Percentiles rank a stretch among this genome's conserved stretches.
These are phyloP conservation scores for Wickerhamiella azymoides DNA, from an alignment of 805 yeast species.

Conservation along the genomic window DNA sequence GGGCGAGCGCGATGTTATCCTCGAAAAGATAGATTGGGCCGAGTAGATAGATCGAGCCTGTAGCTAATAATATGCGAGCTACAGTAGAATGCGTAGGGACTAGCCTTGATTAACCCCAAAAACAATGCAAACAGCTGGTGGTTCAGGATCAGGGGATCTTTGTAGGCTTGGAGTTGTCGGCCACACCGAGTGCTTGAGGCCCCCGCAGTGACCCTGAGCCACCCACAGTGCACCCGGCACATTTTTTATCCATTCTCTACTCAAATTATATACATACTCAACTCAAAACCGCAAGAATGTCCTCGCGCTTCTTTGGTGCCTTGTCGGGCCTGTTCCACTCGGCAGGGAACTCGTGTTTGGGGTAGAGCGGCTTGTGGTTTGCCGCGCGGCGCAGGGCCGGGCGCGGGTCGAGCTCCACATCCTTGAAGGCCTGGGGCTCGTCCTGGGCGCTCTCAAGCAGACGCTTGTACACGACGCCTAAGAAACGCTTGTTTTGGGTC, in stretches of 20 bases:
- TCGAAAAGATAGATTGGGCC: constrained; percentile 16
- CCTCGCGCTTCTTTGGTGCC: constrained; percentile 39
- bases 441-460: constrained; percentile 55
- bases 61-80: no score
- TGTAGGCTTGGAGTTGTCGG: no score
- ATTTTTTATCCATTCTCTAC: no score
- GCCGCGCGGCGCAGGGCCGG: constrained; percentile 39
- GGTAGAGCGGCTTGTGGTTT: constrained; percentile 30
- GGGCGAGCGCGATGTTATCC: constrained; percentile 20
- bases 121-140: no score
- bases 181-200: no score
- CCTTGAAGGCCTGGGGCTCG: constrained; percentile 46
- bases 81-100: no score
- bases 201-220: no score
- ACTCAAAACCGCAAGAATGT: constrained; percentile 12
- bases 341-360: constrained; percentile 48
- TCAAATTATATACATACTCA: constrained; percentile 7
- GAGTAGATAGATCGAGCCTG: not conserved
- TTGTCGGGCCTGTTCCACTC: constrained; percentile 67
- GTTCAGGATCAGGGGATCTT: no score
- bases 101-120: no score
- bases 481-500: constrained; percentile 69
- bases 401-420: constrained; percentile 71
- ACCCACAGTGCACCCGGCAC: no score
- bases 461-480: constrained; percentile 48